Evolutionary conservation across 1,284 basidiomycete genomes (phyloP), one percentile per base, ranked within the genome.

Genomic region (Cryptococcus jaspeensis): DNA sequence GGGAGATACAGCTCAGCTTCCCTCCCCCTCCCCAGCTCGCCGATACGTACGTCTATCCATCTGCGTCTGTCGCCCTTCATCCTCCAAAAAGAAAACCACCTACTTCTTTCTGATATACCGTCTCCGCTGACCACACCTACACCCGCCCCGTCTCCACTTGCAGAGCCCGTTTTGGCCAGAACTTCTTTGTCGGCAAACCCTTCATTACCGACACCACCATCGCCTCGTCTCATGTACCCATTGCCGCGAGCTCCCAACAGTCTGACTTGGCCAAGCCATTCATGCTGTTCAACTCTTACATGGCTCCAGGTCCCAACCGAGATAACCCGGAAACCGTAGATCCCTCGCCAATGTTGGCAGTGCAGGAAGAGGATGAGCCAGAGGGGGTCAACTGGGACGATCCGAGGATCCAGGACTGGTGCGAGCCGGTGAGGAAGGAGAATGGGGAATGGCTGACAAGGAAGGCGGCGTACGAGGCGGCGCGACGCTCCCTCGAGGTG

Each of bases 161-260:
- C n/a, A 66, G 55, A 15, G 65, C 64, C 9, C 61, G 65, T 16
- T 64, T 67, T 54, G 58, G 55, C 36, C 55, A 57, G 23, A 71
- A 70, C 51, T 74, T 66, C 59, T 74, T 55, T 53, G 72, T 72
- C 51, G 69, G 71, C 1, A 68, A 66, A 4, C 66, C 71, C 4
- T 72, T 67, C 53, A 54, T 71, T 28, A 70, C 71, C 28, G 56
- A 52, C 13, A 47, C 56, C 18, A 61, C 64, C 37, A 45, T 70
- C 28, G 52, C 68, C 35, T 28, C 62, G n/a, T n/a, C n/a, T n/a
- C n/a, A n/a, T n/a, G n/a, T n/a, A n/a, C n/a, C n/a, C n/a, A n/a
- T n/a, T n/a, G n/a, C n/a, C n/a, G n/a, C n/a, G n/a, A n/a, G n/a
- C 43, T 49, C 39, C 46, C 40, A 5, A 32, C 46, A 38, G 40